Base-by-base conservation (phyloP, 129 eudicot species). In the Gnaphalium uliginosum region DNA sequence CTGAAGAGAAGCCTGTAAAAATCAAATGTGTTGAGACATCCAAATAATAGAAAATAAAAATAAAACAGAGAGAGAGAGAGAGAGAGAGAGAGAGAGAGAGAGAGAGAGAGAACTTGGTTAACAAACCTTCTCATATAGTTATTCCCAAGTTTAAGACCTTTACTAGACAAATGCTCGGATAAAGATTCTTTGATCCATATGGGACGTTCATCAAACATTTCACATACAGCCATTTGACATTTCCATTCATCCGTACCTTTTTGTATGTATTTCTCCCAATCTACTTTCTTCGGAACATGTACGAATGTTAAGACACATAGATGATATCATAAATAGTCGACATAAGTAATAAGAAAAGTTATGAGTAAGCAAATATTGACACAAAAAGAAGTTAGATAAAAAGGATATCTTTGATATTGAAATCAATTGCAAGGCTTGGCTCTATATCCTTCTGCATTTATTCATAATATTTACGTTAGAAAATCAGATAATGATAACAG, bases 201-300 rank as follows among this genome's bases (percentile, higher is more conserved):
- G 60, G 97, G 91, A n/a, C 86, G 92, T 78, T 94, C 93, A 8
- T 94, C 91, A 81, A 94, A 90, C 86, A 87, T 64, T 37, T 90
- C 78, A 77, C 88, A 94, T 46, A 94, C 89, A 43, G 87, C 87
- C 84, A 65, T 89, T 73, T 88, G 97, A 87, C 81, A 84, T 37
- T 79, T 73, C 93, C 96, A 90, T 69, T 82, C 93, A 27, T 90
- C 86, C 46, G 96, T 84, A 46, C 82, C 82, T 74, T 81, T 43
- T 21, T 84, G 86, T 81, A 94, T 82, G 82, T 82, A 77, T 32
- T 83, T 78, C 73, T 94, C 87, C 98, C 98, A 94, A 29, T 82
- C 71, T 43, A 89, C 89, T 78, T 85, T 85, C 84, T 84, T 94
- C 27, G 98, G 98, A 57, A 90, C 83, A 86, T 90, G 98, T 93